Base-by-base conservation (phyloP, 2,329 filamentous ascomycete species). In the Furcasterigmium sp. region DNA sequence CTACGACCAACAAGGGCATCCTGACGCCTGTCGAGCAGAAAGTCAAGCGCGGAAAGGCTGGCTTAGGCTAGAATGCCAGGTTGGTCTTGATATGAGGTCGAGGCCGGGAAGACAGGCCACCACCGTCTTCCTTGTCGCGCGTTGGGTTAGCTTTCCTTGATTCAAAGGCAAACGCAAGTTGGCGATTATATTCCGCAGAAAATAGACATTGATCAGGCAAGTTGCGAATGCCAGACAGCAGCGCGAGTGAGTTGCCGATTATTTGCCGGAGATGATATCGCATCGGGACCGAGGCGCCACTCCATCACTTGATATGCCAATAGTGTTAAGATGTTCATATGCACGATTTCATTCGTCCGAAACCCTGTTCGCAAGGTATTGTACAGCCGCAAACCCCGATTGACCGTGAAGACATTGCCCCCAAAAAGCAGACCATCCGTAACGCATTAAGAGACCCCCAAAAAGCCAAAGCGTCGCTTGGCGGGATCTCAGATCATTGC, bases 41-140 rank as follows among this genome's bases (percentile, higher is more conserved):
- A 20, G 85, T 98, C 53, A 95, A 95, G 68, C 87, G 82, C 29
- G 82, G 80, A 9, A 94, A 90, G 60, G 85, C 88, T 18, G 93
- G 93, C 3, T 66, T 98, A 38, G 89, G 88, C n/a, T 76, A 66
- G 52, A 35, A 19, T 55, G n/a, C n/a, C n/a, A n/a, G n/a, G n/a
- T n/a, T n/a, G n/a, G n/a, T n/a, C n/a, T n/a, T n/a, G n/a, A n/a
- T n/a, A n/a, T n/a, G n/a, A n/a, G n/a, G n/a, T n/a, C n/a, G n/a
- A n/a, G n/a, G n/a, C n/a, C n/a, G n/a, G n/a, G n/a, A n/a, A n/a
- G n/a, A n/a, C n/a, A n/a, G n/a, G n/a, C n/a, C n/a, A n/a, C n/a
- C n/a, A n/a, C n/a, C n/a, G n/a, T n/a, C n/a, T n/a, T n/a, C n/a
- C n/a, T n/a, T n/a, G n/a, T n/a, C n/a, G n/a, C n/a, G n/a, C n/a